Conservation (phyloP, 768 basidiomycete genomes). For the Butyriboletus loyo region DNA sequence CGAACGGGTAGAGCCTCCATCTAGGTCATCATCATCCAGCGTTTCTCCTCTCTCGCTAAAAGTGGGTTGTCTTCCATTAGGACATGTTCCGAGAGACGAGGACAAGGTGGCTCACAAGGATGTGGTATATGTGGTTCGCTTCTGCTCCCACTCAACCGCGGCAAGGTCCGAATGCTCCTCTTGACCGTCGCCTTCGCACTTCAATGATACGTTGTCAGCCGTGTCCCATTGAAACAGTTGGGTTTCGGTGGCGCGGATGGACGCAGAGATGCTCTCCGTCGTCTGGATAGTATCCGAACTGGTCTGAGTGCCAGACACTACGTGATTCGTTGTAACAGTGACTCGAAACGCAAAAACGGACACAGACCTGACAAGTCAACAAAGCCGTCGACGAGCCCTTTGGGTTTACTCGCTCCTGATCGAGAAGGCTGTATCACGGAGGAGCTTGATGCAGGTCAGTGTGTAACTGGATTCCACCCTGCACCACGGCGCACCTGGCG, state of each 20-base stretch:
- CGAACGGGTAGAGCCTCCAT: background rate
- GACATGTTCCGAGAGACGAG: background rate
- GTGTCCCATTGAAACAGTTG: background rate
- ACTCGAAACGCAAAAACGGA: background rate
- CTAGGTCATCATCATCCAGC: background rate
- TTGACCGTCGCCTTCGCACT: background rate
- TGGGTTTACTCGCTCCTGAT: background rate
- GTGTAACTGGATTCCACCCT: background rate
- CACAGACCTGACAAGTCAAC: background rate
- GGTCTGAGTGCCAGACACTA: background rate
- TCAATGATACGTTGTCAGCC: background rate
- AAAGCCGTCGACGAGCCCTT: too few relatives aligned
- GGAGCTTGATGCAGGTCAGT: background rate
- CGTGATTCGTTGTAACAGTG: background rate
- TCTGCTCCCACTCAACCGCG: background rate
- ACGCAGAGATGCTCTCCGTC: background rate
- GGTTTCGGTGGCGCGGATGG: background rate
- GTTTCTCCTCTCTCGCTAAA: background rate
- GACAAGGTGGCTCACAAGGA: background rate
- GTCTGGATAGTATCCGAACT: background rate
- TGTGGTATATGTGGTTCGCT: background rate
- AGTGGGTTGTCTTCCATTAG: background rate
- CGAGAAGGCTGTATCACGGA: background rate
- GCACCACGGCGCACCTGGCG: background rate
- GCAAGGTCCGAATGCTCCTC: background rate